A percentile compares a stretch with the other conserved stretches of the same genome.
phyloP scores from a whole-genome alignment of 2,329 filamentous ascomycete genomes.

The Ophiocordyceps camponoti-leonardi region DNA sequence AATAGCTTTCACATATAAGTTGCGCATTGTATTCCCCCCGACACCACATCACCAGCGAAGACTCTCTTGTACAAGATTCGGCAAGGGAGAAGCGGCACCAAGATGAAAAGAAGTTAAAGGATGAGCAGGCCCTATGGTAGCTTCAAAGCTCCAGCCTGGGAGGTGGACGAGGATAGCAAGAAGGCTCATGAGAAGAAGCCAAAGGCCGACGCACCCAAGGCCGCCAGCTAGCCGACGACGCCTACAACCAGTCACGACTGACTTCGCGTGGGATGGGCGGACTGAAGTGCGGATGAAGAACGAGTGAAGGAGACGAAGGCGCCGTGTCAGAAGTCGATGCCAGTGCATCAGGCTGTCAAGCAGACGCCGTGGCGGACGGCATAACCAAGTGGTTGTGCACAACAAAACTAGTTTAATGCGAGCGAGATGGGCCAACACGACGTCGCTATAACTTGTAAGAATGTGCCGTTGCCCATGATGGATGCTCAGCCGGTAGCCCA shows the following conservation, averaged over 20 bases:
- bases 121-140: slow-evolving; percentile 37
- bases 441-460: no score
- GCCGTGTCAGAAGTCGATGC: slow-evolving; percentile 6
- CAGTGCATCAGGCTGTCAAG: slow-evolving; percentile 8
- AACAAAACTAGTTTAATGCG: slow-evolving; percentile 5
- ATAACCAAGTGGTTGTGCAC: slow-evolving; percentile 12
- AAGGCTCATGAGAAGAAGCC: not conserved
- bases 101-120: slow-evolving; percentile 9
- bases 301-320: not conserved
- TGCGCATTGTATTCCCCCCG: slow-evolving; percentile 6
- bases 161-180: slow-evolving; percentile 2
- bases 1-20: slow-evolving; percentile 9
- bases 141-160: slow-evolving; percentile 46
- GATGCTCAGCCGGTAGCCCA: no score
- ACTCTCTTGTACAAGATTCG: slow-evolving; percentile 16
- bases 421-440: slow-evolving; percentile 1
- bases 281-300: not conserved
- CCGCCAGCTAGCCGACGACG: not conserved
- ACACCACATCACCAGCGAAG: slow-evolving; percentile 14
- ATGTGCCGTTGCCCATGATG: no score
- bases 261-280: slow-evolving; percentile 1
- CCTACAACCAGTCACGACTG: not conserved
- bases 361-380: slow-evolving; percentile 5
- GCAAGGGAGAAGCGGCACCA: slow-evolving; percentile 19
- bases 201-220: not conserved